Evolutionary conservation across 805 yeast species (phyloP), one percentile per base, ranked within the genome.

Genomic region (Candida alai): DNA sequence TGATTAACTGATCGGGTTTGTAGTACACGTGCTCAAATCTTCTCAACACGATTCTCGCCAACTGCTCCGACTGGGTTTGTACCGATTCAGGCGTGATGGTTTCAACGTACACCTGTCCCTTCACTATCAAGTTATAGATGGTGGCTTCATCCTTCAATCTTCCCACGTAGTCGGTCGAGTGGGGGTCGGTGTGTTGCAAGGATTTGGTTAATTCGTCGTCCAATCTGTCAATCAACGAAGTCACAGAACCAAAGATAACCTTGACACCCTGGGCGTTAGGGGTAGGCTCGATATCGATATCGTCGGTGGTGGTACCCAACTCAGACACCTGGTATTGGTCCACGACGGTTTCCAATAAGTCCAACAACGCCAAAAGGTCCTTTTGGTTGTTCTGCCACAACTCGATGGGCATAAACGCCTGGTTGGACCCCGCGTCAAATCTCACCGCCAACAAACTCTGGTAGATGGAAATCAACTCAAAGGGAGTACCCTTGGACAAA

Each of bases 191-290:
- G 47, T 77, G 77, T 56, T 89, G 88, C 51, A 93, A 73, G 30
- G 95, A 86, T 48, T 82, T 79, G 42, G 84, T 84, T 52, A 89
- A 82, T 67, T 93, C 99, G 53, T 90, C 97, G 56, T 88, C 96
- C 43, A 93, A 73, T 61, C 97, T 81, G 68, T 90, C 98, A 42
- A 90, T 83, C 40, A 84, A 76, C 6, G 96, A 80, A 30, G 84
- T 76, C 30, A 93, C 68, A 18, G 95, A 84, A 30, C 99, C 98
- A 41, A 80, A 72, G 36, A 93, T 73, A 47, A 74, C 79, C 55
- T 76, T 75, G 41, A 83, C 68, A 40, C 96, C 96, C 14, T 62
- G 51, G 6, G 50, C 65, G 37, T 74, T 70, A 37, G 78, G 73
- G 29, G 82, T 70, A 34, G 65, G 70, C 67, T 83, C 93, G 34